phyloP scores from a whole-genome alignment of 2,329 filamentous ascomycete species.

The Alternaria sp. region DNA sequence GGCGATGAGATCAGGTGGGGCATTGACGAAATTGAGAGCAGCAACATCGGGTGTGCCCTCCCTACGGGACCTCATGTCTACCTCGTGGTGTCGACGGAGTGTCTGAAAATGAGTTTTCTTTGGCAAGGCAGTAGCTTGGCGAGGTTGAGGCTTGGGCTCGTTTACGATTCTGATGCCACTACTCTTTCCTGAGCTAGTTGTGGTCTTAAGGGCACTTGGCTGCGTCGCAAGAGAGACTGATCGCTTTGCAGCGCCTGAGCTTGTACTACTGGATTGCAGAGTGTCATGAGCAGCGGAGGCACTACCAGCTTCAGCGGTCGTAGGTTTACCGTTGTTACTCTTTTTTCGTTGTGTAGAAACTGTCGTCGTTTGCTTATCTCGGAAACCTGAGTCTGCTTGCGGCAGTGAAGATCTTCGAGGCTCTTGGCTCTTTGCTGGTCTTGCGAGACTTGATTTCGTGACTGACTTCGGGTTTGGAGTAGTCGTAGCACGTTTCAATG shows the following conservation, averaged over 20 bases:
- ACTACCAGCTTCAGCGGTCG: neutral
- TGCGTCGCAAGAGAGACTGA: neutral
- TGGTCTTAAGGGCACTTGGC: constrained; percentile 4
- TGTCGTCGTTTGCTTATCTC: neutral
- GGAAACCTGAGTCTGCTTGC: neutral
- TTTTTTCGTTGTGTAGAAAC: neutral
- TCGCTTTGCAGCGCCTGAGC: neutral
- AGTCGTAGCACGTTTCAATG: neutral
- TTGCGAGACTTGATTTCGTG: neutral
- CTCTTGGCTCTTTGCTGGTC: neutral
- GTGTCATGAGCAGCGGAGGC: neutral
- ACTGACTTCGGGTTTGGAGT: neutral
- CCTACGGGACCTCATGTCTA: constrained; percentile 30
- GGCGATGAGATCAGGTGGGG: constrained; percentile 12
- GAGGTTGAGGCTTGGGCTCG: constrained; percentile 21
- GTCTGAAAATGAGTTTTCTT: constrained; percentile 29
- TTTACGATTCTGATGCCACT: constrained; percentile 40
- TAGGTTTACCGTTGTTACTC: neutral
- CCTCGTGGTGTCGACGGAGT: constrained; percentile 25
- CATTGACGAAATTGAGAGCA: constrained; percentile 38
- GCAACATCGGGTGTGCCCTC: constrained; percentile 39
- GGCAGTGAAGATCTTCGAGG: neutral
- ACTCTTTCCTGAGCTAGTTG: constrained; percentile 4
- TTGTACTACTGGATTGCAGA: neutral
- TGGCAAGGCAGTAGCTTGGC: constrained; percentile 19